A percentile compares a stretch with the other conserved stretches of the same genome.
phyloP scores from a whole-genome alignment of 2,329 filamentous ascomycete genomes.

The Alternaria postmessia region DNA sequence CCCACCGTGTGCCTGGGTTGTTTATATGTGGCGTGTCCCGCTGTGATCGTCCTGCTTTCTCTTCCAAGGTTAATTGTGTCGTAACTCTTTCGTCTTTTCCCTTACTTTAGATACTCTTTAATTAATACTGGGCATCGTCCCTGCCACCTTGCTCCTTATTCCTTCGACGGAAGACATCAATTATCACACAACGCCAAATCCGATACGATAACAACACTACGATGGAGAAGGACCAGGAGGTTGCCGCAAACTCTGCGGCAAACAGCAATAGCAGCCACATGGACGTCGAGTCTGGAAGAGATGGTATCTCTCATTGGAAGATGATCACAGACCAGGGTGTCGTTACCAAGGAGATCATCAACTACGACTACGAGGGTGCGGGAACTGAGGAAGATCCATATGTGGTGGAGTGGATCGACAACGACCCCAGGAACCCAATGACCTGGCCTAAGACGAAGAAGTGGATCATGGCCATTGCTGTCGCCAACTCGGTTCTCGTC shows the following conservation, averaged over 20 bases:
- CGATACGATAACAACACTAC: slow-evolving; percentile 6
- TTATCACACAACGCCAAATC: neutral
- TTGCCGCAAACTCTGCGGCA: slow-evolving; percentile 15
- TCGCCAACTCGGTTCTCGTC: slow-evolving; percentile 54
- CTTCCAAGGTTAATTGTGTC: slow-evolving; percentile 4
- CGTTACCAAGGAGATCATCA: slow-evolving; percentile 47
- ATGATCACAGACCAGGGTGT: slow-evolving; percentile 50
- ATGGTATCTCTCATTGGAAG: slow-evolving; percentile 47
- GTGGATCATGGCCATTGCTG: slow-evolving; percentile 51
- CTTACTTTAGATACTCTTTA: slow-evolving; percentile 7
- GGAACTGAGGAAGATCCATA: slow-evolving; percentile 57
- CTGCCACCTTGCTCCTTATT: neutral
- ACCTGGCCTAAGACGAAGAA: slow-evolving; percentile 51
- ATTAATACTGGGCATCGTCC: slow-evolving; percentile 6
- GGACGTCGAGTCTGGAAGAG: slow-evolving; percentile 46
- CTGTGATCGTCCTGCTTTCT: slow-evolving; percentile 3
- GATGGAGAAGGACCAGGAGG: slow-evolving; percentile 31
- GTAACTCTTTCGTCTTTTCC: slow-evolving; percentile 3
- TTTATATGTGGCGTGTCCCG: slow-evolving; percentile 27
- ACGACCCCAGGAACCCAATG: slow-evolving; percentile 58
- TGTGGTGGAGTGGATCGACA: slow-evolving; percentile 57
- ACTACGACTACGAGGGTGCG: slow-evolving; percentile 53
- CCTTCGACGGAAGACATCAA: neutral
- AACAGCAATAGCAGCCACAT: slow-evolving; percentile 14
- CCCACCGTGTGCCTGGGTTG: neutral